Evolutionary conservation across 2,329 filamentous ascomycete genomes (phyloP).

Genomic region (Cladophialophora bantiana): DNA sequence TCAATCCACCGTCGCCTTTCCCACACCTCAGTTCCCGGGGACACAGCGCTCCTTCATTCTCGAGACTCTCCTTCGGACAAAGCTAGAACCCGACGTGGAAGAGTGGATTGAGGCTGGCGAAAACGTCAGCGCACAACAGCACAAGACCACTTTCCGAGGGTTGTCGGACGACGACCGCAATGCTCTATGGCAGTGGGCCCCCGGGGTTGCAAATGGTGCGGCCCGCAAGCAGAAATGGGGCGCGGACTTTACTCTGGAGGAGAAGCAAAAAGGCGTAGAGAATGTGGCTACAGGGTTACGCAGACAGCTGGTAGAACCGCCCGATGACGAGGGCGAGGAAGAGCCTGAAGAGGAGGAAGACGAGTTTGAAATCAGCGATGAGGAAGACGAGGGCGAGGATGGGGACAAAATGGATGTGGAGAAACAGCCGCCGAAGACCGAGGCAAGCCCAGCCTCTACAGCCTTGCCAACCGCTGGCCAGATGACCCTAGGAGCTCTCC

Average conservation of each 20-base stretch:
- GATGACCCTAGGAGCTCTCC: constrained; percentile 55
- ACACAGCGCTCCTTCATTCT: constrained; percentile 71
- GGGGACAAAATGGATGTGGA: constrained; percentile 51
- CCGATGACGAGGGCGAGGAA: constrained; percentile 51
- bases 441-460: constrained; percentile 44
- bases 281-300: constrained; percentile 75
- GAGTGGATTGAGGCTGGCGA: constrained; percentile 72
- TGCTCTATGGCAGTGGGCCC: constrained; percentile 67
- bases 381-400: constrained; percentile 59
- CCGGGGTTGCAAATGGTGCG: constrained; percentile 55
- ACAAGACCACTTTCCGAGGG: constrained; percentile 26
- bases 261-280: constrained; percentile 70
- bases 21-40: constrained; percentile 76
- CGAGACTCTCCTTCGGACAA: constrained; percentile 77
- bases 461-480: constrained; percentile 43
- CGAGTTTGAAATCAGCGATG: constrained; percentile 57
- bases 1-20: constrained; percentile 74
- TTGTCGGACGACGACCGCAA: constrained; percentile 60
- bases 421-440: constrained; percentile 36
- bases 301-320: constrained; percentile 64
- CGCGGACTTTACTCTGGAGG: constrained; percentile 76
- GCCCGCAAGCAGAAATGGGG: constrained; percentile 58
- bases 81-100: constrained; percentile 79
- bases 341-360: constrained; percentile 61
- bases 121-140: constrained; percentile 49